Percentiles rank a stretch among this genome's conserved stretches.
Evolutionary conservation across 2,329 filamentous ascomycete genomes (phyloP).

Genomic region (Aureobasidium sp.): DNA sequence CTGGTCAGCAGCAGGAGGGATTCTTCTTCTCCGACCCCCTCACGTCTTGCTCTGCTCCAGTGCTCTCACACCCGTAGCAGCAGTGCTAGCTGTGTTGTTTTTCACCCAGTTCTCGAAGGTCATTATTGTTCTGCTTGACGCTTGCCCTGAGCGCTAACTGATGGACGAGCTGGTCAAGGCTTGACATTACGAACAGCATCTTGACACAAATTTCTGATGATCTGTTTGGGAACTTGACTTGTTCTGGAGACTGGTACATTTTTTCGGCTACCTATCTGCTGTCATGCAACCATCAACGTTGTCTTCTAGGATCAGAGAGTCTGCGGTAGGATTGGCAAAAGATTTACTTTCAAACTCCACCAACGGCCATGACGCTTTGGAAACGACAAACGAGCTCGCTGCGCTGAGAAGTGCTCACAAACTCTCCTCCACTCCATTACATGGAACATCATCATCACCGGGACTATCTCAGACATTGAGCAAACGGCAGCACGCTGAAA

Average conservation of each 20-base stretch:
- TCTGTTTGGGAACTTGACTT: not conserved
- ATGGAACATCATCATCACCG: not conserved
- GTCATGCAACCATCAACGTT: not conserved
- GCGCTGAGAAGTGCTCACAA: conserved; percentile 1
- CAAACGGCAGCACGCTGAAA: not conserved
- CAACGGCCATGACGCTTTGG: not conserved
- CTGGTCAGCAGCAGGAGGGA: not conserved
- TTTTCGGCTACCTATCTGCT: not conserved
- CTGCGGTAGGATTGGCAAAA: not conserved
- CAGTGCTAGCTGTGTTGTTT: not conserved
- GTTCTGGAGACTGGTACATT: not conserved
- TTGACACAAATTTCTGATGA: not conserved
- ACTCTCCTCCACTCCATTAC: not conserved
- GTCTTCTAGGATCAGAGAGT: not conserved
- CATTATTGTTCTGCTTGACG: not conserved
- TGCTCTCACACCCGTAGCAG: not conserved
- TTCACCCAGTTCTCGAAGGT: not conserved
- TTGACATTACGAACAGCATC: not conserved
- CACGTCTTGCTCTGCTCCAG: not conserved
- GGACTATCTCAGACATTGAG: not conserved
- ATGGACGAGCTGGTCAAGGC: not conserved
- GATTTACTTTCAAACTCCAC: not conserved
- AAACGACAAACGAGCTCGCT: conserved; percentile 2
- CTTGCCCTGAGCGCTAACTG: not conserved
- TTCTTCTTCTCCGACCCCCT: not conserved